Evolutionary conservation across 148 eudicot species (phyloP).

Genomic region (Cornus controversa): DNA sequence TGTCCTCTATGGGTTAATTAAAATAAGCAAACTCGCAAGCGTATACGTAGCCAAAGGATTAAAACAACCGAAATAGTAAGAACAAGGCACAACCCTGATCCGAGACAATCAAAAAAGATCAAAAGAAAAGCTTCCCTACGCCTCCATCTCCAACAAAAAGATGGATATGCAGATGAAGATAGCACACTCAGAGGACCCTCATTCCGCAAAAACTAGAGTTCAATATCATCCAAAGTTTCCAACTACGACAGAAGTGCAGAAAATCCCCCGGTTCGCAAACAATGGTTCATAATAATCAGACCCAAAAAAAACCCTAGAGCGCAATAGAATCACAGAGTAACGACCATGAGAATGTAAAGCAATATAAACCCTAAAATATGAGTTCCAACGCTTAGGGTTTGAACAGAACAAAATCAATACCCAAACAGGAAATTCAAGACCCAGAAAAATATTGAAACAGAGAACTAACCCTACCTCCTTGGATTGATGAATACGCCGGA

Average conservation of each 20-base stretch:
- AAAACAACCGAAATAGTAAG: not conserved
- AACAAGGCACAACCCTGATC: not conserved
- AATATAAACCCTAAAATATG: conserved; percentile 6
- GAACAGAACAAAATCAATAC: conserved; percentile 3
- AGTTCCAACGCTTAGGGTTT: conserved; percentile 10
- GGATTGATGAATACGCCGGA: not conserved
- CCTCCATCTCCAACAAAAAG: conserved; percentile 27
- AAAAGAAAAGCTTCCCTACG: conserved; percentile 6
- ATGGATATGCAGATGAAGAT: conserved; percentile 16
- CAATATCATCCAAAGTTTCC: not conserved
- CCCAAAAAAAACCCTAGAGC: conserved; percentile 3
- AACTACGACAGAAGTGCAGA: not conserved
- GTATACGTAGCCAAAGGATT: not conserved
- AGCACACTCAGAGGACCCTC: conserved; percentile 18
- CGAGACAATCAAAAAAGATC: too few relatives aligned
- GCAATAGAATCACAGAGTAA: not conserved
- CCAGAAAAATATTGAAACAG: not conserved
- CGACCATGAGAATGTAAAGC: not conserved
- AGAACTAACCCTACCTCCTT: conserved; percentile 5
- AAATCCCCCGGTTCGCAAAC: conserved; percentile 5
- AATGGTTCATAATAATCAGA: not conserved
- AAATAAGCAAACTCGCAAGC: not conserved
- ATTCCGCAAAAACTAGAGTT: not conserved
- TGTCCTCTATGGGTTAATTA: conserved; percentile 1
- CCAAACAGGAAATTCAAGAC: not conserved